Evolutionary conservation across 768 basidiomycete species (phyloP).

Genomic region (Rhizopogon vesiculosus): DNA sequence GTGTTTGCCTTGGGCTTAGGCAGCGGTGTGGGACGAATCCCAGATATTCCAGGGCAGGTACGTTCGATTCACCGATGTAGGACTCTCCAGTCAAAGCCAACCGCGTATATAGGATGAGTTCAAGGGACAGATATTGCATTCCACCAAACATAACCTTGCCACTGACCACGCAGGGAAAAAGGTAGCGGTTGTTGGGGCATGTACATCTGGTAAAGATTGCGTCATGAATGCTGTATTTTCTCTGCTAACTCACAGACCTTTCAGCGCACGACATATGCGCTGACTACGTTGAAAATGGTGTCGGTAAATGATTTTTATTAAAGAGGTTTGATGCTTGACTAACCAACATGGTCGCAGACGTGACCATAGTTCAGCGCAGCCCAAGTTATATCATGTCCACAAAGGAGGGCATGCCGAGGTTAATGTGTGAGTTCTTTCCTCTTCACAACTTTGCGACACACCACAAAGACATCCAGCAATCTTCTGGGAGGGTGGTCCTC

Average conservation of each 20-base stretch:
- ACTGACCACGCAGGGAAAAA: conserved; percentile 62
- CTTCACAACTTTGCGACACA: conserved; percentile 9
- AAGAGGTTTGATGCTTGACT: background rate
- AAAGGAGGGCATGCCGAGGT: conserved; percentile 32
- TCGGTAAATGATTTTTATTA: conserved; percentile 30
- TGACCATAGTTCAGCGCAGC: conserved; percentile 47
- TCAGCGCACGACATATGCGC: conserved; percentile 46
- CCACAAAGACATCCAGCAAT: conserved; percentile 2
- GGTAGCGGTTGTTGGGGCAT: conserved; percentile 64
- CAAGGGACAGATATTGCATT: conserved; percentile 61
- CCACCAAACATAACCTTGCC: conserved; percentile 47
- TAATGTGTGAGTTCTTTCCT: conserved; percentile 11
- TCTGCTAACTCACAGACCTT: conserved; percentile 5
- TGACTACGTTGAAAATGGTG: conserved; percentile 39
- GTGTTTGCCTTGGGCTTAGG: conserved; percentile 46
- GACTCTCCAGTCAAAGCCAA: background rate
- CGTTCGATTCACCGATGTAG: conserved; percentile 1
- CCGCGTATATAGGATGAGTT: conserved; percentile 41
- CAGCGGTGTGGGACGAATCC: conserved; percentile 40
- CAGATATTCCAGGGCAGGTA: conserved; percentile 40
- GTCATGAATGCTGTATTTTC: background rate
- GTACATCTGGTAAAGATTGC: conserved; percentile 44
- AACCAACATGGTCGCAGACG: conserved; percentile 20
- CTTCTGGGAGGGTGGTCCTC: conserved; percentile 42
- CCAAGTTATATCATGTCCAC: conserved; percentile 51